Evolutionary conservation across 495 filamentous ascomycete species (phyloP).

Genomic region (Eremomyces bilateralis): DNA sequence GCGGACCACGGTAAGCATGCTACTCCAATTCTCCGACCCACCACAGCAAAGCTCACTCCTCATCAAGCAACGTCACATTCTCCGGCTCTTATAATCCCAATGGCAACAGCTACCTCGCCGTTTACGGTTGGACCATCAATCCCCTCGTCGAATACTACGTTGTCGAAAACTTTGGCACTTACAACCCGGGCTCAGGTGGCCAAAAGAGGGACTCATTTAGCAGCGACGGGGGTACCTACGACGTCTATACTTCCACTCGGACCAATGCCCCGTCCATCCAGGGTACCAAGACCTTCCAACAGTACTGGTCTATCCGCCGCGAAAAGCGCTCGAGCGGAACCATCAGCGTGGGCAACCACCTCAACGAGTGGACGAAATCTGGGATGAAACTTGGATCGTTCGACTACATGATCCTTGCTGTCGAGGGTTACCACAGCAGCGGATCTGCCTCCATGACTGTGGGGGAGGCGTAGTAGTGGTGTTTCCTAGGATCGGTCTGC

Average conservation of each 20-base stretch:
- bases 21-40: too few species aligned
- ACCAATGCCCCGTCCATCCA: slow-evolving; percentile 27
- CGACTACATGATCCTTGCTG: slow-evolving; percentile 23
- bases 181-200: slow-evolving; percentile 26
- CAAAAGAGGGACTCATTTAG: slow-evolving; percentile 6
- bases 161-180: slow-evolving; percentile 33
- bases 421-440: slow-evolving; percentile 29
- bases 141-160: slow-evolving; percentile 47
- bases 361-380: slow-evolving; percentile 17
- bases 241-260: slow-evolving; percentile 8
- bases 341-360: slow-evolving; percentile 22
- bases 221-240: slow-evolving; percentile 12
- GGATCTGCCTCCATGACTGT: slow-evolving; percentile 23
- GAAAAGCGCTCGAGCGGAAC: slow-evolving; percentile 31
- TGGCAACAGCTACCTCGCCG: slow-evolving; percentile 35
- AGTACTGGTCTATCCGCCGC: slow-evolving; percentile 38
- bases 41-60: too few species aligned
- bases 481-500: too few species aligned
- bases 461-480: neutral
- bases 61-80: slow-evolving; percentile 36
- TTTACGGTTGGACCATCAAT: slow-evolving; percentile 41
- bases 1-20: slow-evolving; percentile 24
- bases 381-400: slow-evolving; percentile 19
- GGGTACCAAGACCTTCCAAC: slow-evolving; percentile 36
- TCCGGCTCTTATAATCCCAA: slow-evolving; percentile 30